Percentiles rank a stretch among this genome's conserved stretches.
phyloP scores from a whole-genome alignment of 257 asterid genomes.

The Nyctanthes arbortristis region DNA sequence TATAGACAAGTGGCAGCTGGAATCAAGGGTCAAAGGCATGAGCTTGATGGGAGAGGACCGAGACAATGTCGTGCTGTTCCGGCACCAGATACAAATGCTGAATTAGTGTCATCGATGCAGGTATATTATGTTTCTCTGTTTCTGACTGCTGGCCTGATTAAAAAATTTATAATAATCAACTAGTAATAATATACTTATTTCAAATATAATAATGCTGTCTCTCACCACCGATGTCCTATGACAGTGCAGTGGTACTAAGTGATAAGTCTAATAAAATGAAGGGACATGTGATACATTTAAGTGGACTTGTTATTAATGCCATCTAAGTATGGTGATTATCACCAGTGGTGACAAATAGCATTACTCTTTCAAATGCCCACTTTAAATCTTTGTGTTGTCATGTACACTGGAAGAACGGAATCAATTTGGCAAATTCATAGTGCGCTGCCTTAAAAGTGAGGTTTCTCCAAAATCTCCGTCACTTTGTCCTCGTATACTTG shows the following conservation, averaged over 20 bases:
- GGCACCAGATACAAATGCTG: constrained; percentile 87
- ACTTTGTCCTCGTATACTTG: not conserved
- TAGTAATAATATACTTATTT: not conserved
- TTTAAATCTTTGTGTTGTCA: not conserved
- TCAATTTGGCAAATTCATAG: not conserved
- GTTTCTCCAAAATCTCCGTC: not conserved
- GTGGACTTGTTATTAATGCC: no score
- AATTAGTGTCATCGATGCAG: constrained; percentile 72
- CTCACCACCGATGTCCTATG: no score
- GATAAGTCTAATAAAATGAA: no score
- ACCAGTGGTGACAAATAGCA: no score
- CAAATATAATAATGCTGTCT: no score
- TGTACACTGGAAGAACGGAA: not conserved
- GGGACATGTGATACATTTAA: no score
- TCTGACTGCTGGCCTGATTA: not conserved
- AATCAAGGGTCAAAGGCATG: constrained; percentile 55
- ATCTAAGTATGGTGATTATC: no score
- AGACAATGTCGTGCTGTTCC: constrained; percentile 76
- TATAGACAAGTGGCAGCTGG: constrained; percentile 76
- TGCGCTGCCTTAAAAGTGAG: not conserved
- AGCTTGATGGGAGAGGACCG: constrained; percentile 53
- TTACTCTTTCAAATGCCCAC: no score
- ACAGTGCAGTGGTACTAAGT: no score
- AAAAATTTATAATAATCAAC: not conserved
- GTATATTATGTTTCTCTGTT: constrained; percentile 23